Conservation (phyloP, 176 grass and related monocot species). For the Ampelocalamus luodianensis region DNA sequence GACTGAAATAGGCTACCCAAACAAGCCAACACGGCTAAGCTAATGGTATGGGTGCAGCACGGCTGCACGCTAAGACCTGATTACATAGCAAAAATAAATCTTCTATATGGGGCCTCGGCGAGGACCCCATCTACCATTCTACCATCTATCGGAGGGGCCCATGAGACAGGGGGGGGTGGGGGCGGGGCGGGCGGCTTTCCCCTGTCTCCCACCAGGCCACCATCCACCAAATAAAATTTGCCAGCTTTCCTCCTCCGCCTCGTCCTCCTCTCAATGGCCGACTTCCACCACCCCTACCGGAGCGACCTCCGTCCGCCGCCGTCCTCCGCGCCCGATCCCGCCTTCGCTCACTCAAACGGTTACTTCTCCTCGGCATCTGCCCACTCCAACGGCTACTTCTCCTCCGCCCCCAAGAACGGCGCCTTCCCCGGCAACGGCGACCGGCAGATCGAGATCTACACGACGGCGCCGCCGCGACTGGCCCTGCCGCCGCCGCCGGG, state of each 20-base stretch:
- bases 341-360: conserved; percentile 44
- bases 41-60: too few species aligned
- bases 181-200: too few species aligned
- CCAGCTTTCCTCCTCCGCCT: neutral
- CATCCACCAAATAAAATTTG: conserved; percentile 26
- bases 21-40: too few species aligned
- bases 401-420: conserved; percentile 26
- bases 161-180: too few species aligned
- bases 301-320: conserved; percentile 54
- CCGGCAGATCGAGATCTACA: conserved; percentile 67
- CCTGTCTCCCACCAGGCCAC: neutral
- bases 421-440: conserved; percentile 47
- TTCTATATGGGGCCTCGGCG: too few species aligned
- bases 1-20: too few species aligned
- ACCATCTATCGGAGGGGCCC: too few species aligned
- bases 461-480: conserved; percentile 50
- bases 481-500: conserved; percentile 47
- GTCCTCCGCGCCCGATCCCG: conserved; percentile 45
- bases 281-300: conserved; percentile 62
- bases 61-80: too few species aligned
- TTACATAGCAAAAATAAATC: too few species aligned
- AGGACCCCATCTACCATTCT: too few species aligned
- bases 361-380: conserved; percentile 46
- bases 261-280: conserved; percentile 58
- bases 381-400: conserved; percentile 41